Conservation (phyloP, 805 yeast species). For the Torulaspora maleeae region DNA sequence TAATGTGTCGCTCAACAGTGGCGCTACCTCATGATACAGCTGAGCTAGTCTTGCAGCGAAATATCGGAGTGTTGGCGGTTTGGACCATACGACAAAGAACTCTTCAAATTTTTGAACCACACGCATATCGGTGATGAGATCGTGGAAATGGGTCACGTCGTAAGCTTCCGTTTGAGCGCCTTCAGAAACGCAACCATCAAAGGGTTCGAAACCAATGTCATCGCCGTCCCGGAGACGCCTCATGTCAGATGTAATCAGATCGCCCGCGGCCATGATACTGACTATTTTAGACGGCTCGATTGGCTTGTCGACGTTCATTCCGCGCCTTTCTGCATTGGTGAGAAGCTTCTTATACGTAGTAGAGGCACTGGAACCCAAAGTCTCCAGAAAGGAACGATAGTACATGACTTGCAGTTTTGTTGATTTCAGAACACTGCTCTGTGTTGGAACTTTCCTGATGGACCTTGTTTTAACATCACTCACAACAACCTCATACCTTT, state of each 20-base stretch:
- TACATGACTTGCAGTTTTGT: conserved; percentile 59
- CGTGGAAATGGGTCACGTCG: conserved; percentile 19
- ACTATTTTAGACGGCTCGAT: conserved; percentile 41
- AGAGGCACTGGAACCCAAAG: conserved; percentile 29
- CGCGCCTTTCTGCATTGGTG: conserved; percentile 46
- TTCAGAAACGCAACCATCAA: conserved; percentile 30
- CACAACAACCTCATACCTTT: conserved; percentile 32
- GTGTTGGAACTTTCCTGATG: conserved; percentile 42
- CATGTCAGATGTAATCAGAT: conserved; percentile 42
- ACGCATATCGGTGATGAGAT: conserved; percentile 16
- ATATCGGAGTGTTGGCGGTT: conserved; percentile 52
- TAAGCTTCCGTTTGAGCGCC: conserved; percentile 8
- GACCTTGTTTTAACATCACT: conserved; percentile 63
- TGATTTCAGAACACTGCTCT: conserved; percentile 44
- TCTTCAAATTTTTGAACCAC: conserved; percentile 26
- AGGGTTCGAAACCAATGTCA: conserved; percentile 40
- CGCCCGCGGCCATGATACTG: conserved; percentile 38
- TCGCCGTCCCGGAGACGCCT: conserved; percentile 44
- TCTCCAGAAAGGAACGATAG: conserved; percentile 48
- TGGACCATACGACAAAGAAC: conserved; percentile 44
- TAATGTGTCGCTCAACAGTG: conserved; percentile 37
- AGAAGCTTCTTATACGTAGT: conserved; percentile 42
- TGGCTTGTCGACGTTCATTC: conserved; percentile 46
- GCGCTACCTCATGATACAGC: conserved; percentile 26
- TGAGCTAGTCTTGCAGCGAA: conserved; percentile 55